Percentiles rank a stretch among this genome's conserved stretches.
These are phyloP conservation scores for Quercus robur DNA, from an alignment of 306 rosid genomes.

Conservation along the genomic window DNA sequence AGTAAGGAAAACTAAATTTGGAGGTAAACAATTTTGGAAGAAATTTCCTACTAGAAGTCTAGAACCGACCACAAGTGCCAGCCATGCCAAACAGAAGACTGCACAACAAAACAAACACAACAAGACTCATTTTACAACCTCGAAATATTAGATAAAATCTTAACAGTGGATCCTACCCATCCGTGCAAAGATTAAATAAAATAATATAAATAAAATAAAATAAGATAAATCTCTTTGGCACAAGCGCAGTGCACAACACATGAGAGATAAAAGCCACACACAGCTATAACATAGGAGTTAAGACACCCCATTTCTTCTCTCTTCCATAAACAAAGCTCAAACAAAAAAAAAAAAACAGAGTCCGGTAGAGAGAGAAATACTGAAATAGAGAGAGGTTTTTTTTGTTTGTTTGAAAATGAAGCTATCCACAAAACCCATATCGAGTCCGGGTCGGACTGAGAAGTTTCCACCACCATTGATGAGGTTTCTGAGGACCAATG, in stretches of 20 bases:
- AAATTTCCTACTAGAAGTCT: no score
- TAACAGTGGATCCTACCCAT: conserved; percentile 36
- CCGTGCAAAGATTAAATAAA: conserved; percentile 56
- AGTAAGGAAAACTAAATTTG: no score
- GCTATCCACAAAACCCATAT: conserved; percentile 57
- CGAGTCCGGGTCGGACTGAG: conserved; percentile 78
- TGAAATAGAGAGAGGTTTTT: background rate
- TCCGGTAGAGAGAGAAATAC: background rate
- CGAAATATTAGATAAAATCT: conserved; percentile 27
- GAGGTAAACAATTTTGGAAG: no score
- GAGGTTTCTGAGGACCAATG: conserved; percentile 74
- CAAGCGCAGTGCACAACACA: conserved; percentile 1
- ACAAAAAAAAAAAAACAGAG: no score
- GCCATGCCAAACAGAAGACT: conserved; percentile 27
- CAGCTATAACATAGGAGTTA: conserved; percentile 9
- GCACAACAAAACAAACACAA: no score
- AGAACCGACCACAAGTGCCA: conserved; percentile 6
- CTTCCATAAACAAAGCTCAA: background rate
- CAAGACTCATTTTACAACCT: conserved; percentile 4
- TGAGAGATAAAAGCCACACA: background rate
- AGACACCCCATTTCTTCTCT: conserved; percentile 6
- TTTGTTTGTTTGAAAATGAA: conserved; percentile 36
- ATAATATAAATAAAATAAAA: background rate
- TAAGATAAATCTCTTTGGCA: background rate
- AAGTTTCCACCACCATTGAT: conserved; percentile 91